Conservation (phyloP, 2,329 filamentous ascomycete genomes). For the Paraphoma chrysanthemicola region DNA sequence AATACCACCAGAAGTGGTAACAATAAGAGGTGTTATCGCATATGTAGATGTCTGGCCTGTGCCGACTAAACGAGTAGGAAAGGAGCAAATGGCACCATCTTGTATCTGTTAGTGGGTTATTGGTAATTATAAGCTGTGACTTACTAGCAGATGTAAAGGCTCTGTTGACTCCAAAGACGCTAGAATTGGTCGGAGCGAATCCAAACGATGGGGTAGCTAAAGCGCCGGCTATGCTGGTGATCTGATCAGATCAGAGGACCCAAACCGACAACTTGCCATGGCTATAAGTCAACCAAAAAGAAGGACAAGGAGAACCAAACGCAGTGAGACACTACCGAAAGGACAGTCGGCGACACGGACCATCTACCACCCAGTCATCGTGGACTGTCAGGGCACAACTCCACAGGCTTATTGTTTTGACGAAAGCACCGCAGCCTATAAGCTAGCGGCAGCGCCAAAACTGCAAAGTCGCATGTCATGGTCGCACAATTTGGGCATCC, state of each 20-base stretch:
- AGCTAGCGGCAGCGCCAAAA: background rate
- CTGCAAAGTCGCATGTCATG: background rate
- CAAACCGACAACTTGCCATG: slow-evolving; percentile 22
- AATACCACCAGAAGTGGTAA: slow-evolving; percentile 5
- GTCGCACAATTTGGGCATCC: background rate
- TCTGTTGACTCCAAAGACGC: slow-evolving; percentile 18
- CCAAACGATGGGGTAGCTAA: slow-evolving; percentile 21
- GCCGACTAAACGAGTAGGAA: slow-evolving; percentile 18
- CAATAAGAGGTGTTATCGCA: slow-evolving; percentile 22
- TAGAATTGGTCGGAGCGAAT: slow-evolving; percentile 17
- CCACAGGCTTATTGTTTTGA: background rate
- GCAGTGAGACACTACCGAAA: background rate
- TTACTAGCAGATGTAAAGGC: slow-evolving; percentile 16
- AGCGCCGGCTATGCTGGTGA: slow-evolving; percentile 14
- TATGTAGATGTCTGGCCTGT: slow-evolving; percentile 19
- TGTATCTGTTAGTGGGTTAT: slow-evolving; percentile 1
- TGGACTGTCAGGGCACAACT: background rate
- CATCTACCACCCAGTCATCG: background rate
- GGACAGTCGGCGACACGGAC: background rate
- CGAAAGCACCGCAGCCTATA: background rate
- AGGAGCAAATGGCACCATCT: slow-evolving; percentile 20
- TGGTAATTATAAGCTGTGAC: too few species aligned
- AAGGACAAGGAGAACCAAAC: background rate
- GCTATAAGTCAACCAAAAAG: background rate
- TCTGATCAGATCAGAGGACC: slow-evolving; percentile 21